Evolutionary conservation across 2,329 filamentous ascomycete species (phyloP), one percentile per base, ranked within the genome.

Genomic region (Zalaria sp.): DNA sequence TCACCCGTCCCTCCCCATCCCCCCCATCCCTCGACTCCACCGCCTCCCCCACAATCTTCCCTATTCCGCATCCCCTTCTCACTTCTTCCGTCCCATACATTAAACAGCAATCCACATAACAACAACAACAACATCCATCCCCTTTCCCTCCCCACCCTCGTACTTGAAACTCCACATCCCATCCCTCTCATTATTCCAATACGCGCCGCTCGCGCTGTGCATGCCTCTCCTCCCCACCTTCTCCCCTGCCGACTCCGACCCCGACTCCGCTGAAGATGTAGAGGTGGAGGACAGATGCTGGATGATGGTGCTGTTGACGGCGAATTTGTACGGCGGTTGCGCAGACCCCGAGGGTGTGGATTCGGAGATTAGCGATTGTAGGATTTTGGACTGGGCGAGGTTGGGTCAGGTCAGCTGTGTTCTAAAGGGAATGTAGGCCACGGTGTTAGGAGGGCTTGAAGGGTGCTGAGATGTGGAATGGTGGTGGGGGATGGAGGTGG

Each of bases 221-320:
- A 91, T 91, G 49, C 91, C 91, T 50, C 89, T 77, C 50, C 88
- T 78, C 43, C 87, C 89, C 43, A 83, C 81, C 58, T 55, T 59
- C 40, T 36, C 43, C n/a, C 35, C 43, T 7, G 36, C 29, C 8
- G 36, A 29, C 4, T 36, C 27, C 10, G 38, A 35, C 3, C 37
- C 32, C 18, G 45, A 31, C 28, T 43, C 45, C 11, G 28, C 27
- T 11, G 32, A 40, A 47, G 73, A 50, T 67, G 75, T 59, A 63
- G 76, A 77, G 65, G 76, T 80, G 39, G 78, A 66, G 43, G 81
- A 76, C 29, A 89, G 71, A 68, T 96, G 89, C 69, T 98, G 89
- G 53, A 96, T 93, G 58, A 96, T 95, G 51, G 89, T 96, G 70
- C 85, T 93, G 73, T 94, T 96, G 67, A 93, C 87, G 53, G 87